Percentiles rank a stretch among this genome's conserved stretches.
These are phyloP conservation scores for Lunasporangiospora selenospora DNA, from an alignment of 192 early-diverging fungal genomes.

Conservation along the genomic window DNA sequence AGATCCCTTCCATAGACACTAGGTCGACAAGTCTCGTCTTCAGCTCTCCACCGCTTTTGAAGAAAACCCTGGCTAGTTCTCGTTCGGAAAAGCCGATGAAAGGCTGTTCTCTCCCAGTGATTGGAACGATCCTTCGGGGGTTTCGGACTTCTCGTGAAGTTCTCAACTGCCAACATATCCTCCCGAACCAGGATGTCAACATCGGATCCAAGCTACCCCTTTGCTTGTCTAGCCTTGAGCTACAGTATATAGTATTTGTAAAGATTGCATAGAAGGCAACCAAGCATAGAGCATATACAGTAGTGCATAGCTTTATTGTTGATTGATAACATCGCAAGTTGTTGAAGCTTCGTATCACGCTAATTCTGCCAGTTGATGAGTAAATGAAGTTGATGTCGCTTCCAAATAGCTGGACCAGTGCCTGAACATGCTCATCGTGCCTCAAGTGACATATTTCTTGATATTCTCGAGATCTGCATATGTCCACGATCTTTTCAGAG, in stretches of 20 bases:
- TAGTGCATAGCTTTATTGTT: too few species aligned
- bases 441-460: conserved; percentile 3
- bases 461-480: conserved; percentile 2
- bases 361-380: too few species aligned
- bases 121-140: conserved; percentile 8
- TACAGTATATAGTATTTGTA: too few species aligned
- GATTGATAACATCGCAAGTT: too few species aligned
- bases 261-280: too few species aligned
- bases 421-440: background rate
- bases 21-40: conserved; percentile 6
- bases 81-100: conserved; percentile 21
- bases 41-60: conserved; percentile 4
- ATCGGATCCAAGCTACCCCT: conserved; percentile 1
- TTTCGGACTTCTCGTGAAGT: conserved; percentile 1
- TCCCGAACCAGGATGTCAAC: conserved; percentile 13
- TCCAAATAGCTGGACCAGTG: conserved; percentile 4
- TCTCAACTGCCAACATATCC: conserved; percentile 11
- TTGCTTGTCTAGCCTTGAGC: background rate
- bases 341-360: too few species aligned
- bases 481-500: conserved; percentile 8
- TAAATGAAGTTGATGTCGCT: too few species aligned
- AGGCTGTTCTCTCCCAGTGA: conserved; percentile 11
- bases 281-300: too few species aligned
- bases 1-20: background rate
- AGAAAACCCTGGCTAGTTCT: conserved; percentile 6